phyloP scores from a whole-genome alignment of 495 filamentous ascomycete species.

The Evernia prunastri region DNA sequence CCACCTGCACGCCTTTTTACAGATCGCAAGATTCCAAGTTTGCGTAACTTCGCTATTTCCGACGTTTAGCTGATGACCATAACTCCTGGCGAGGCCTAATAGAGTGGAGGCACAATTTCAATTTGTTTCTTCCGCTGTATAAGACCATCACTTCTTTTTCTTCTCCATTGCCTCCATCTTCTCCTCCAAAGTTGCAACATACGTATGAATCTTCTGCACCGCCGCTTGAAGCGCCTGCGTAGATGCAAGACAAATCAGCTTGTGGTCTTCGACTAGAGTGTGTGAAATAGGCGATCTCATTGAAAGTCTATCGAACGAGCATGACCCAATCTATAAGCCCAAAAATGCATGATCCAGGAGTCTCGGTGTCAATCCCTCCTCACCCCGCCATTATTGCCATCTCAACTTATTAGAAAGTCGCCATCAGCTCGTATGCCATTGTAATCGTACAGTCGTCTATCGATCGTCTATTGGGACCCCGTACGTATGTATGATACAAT shows the following conservation, averaged over 20 bases:
- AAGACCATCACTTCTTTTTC: constrained; percentile 44
- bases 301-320: constrained; percentile 12
- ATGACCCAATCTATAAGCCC: constrained; percentile 5
- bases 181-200: constrained; percentile 74
- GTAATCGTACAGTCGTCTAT: background rate
- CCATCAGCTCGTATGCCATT: background rate
- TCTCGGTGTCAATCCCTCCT: background rate
- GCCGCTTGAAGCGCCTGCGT: constrained; percentile 77
- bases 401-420: background rate
- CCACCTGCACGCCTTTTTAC: background rate
- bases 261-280: constrained; percentile 12
- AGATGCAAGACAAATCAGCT: constrained; percentile 16
- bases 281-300: constrained; percentile 23
- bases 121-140: background rate
- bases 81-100: background rate
- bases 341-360: background rate
- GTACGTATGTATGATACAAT: background rate
- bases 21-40: background rate
- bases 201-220: constrained; percentile 76
- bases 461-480: background rate
- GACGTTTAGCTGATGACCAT: background rate
- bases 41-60: background rate
- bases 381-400: background rate
- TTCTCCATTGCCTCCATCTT: constrained; percentile 65
- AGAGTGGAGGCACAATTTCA: background rate